Conservation (phyloP, 2,329 filamentous ascomycete genomes). For the Pseudogymnoascus destructans region DNA sequence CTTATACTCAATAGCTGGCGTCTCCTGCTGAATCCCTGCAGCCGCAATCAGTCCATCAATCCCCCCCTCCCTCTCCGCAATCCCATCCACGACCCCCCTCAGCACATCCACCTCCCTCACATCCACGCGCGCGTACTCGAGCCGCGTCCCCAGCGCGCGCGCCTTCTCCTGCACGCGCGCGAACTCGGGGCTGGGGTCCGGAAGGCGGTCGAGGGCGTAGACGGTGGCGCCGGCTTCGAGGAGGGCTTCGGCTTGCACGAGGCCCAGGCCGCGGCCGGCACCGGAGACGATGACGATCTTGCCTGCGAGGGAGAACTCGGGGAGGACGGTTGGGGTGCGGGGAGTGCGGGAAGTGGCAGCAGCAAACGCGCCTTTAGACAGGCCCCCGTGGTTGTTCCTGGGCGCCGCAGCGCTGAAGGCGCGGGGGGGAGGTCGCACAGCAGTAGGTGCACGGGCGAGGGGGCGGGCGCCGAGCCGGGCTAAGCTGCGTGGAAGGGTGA, state of each 20-base stretch:
- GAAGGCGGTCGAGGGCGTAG: constrained; percentile 32
- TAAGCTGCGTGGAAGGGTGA: constrained; percentile 1
- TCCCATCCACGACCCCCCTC: constrained; percentile 43
- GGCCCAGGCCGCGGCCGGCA: constrained; percentile 57
- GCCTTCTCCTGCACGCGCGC: constrained; percentile 44
- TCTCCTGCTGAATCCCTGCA: constrained; percentile 56
- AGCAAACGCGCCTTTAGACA: neutral
- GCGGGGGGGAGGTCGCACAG: neutral
- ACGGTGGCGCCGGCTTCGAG: constrained; percentile 59
- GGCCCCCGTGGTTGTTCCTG: neutral
- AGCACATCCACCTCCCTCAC: constrained; percentile 48
- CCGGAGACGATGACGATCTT: constrained; percentile 60
- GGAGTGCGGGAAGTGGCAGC: neutral
- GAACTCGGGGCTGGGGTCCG: constrained; percentile 40
- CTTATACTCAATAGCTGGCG: constrained; percentile 52
- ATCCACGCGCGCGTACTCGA: constrained; percentile 56
- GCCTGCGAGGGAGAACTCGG: constrained; percentile 57
- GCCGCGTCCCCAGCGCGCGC: constrained; percentile 44
- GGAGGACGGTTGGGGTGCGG: constrained; percentile 16
- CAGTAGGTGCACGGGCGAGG: neutral
- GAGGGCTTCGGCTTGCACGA: constrained; percentile 60
- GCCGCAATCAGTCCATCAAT: constrained; percentile 59
- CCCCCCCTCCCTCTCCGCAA: constrained; percentile 46
- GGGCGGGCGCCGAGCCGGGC: neutral
- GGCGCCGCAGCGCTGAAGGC: neutral